Conservation (phyloP, 441 rosid genomes). For the Euphorbia celastroides region DNA sequence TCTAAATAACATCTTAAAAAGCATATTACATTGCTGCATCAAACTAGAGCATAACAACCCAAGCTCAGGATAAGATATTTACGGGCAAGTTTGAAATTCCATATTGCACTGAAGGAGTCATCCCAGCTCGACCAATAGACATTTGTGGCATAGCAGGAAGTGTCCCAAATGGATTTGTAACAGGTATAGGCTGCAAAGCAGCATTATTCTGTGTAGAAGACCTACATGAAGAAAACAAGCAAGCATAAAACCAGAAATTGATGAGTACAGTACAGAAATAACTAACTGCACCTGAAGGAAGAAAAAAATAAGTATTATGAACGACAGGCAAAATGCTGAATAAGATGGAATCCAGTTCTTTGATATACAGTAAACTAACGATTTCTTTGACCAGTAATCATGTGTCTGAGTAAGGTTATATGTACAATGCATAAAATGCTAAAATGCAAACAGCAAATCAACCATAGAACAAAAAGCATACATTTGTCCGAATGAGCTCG, state of each 20-base stretch:
- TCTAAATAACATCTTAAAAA: not conserved
- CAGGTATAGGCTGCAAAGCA: constrained; percentile 47
- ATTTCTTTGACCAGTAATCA: no score
- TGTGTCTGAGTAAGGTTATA: no score
- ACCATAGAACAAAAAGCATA: constrained; percentile 31
- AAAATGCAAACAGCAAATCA: constrained; percentile 10
- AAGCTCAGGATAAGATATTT: constrained; percentile 20
- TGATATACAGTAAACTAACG: no score
- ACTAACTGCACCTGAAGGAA: not conserved
- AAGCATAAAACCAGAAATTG: constrained; percentile 8
- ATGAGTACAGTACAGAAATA: not conserved
- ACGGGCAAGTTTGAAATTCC: constrained; percentile 97
- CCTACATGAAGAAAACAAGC: constrained; percentile 33
- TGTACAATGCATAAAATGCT: not conserved
- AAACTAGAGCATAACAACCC: not conserved
- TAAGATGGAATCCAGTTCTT: not conserved
- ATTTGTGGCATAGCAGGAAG: constrained; percentile 93
- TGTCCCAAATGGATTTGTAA: constrained; percentile 81
- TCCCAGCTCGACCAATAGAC: constrained; percentile 75
- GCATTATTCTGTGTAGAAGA: constrained; percentile 39
- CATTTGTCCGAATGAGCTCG: constrained; percentile 46
- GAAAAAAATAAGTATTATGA: not conserved
- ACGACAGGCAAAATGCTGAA: not conserved
- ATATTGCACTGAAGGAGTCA: constrained; percentile 73
- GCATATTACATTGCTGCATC: no score